Evolutionary conservation across 768 basidiomycete genomes (phyloP).

Genomic region (Pulveroboletus ravenelii): DNA sequence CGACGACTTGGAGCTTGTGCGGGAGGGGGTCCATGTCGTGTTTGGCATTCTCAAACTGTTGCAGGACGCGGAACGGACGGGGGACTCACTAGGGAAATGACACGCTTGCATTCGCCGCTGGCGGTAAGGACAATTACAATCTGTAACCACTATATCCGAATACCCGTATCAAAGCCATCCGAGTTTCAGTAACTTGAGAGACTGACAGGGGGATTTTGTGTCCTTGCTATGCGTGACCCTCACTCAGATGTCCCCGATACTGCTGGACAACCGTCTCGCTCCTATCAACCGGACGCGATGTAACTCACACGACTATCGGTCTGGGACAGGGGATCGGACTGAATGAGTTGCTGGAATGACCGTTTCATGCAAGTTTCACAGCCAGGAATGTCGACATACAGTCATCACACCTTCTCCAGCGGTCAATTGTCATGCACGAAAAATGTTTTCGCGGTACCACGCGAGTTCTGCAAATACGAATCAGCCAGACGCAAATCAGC

Average conservation of each 20-base stretch:
- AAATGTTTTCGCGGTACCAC: neutral
- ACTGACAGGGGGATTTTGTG: too few relatives aligned
- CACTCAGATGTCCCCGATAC: too few relatives aligned
- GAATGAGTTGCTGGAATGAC: neutral
- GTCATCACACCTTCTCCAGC: neutral
- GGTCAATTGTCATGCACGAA: neutral
- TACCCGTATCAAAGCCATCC: neutral
- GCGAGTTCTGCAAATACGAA: neutral
- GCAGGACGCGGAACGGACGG: slow-evolving; percentile 31
- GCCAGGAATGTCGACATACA: neutral
- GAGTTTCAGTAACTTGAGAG: too few relatives aligned
- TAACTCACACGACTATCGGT: neutral
- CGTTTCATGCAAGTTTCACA: too few relatives aligned
- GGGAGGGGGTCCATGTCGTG: slow-evolving; percentile 44
- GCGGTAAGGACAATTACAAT: slow-evolving; percentile 3
- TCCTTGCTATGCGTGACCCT: too few relatives aligned
- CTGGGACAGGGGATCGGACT: neutral
- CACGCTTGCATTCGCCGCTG: slow-evolving; percentile 3
- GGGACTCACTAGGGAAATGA: neutral
- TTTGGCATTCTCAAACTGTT: slow-evolving; percentile 32
- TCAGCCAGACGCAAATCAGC: slow-evolving; percentile 1
- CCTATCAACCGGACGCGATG: too few relatives aligned
- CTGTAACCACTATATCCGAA: neutral
- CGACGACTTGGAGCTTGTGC: slow-evolving; percentile 42
- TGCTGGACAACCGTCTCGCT: too few relatives aligned